phyloP scores from a whole-genome alignment of 148 eudicot species.

The Persicaria maculosa region DNA sequence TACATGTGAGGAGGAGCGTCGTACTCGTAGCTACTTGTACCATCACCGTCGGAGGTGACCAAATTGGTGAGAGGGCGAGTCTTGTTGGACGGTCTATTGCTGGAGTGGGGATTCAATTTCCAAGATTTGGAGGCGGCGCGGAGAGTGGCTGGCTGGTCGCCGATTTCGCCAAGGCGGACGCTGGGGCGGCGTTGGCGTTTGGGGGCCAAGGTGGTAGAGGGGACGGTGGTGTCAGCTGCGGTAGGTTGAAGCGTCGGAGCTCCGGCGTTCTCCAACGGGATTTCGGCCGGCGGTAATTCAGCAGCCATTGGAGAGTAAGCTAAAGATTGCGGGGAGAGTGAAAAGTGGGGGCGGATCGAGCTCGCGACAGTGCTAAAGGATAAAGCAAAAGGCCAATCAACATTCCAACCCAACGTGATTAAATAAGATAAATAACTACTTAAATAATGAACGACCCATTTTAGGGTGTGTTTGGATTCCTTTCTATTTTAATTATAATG shows the following conservation, averaged over 20 bases:
- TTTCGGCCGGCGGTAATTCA: background rate
- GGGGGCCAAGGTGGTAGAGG: conserved; percentile 5
- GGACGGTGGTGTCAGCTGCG: background rate
- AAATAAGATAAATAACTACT: too few species aligned
- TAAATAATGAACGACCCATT: too few species aligned
- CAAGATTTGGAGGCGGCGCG: conserved; percentile 10
- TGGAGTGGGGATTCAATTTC: background rate
- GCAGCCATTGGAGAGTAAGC: background rate
- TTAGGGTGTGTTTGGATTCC: too few species aligned
- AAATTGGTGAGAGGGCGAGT: conserved; percentile 6
- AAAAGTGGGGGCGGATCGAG: background rate
- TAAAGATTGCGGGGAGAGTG: background rate
- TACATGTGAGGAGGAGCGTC: conserved; percentile 1
- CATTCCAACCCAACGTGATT: too few species aligned
- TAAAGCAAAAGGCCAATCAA: background rate
- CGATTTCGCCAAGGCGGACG: conserved; percentile 31
- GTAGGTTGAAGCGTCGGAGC: background rate
- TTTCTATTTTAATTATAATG: too few species aligned
- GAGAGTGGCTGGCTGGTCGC: conserved; percentile 22
- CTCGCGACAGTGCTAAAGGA: background rate
- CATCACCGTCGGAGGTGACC: conserved; percentile 2
- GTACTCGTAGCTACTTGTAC: conserved; percentile 7
- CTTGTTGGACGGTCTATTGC: background rate
- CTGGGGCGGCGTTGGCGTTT: conserved; percentile 30
- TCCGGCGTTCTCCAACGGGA: conserved; percentile 1